These are phyloP conservation scores for Gynostemma pentaphyllum DNA, from an alignment of 306 rosid species.

Conservation along the genomic window DNA sequence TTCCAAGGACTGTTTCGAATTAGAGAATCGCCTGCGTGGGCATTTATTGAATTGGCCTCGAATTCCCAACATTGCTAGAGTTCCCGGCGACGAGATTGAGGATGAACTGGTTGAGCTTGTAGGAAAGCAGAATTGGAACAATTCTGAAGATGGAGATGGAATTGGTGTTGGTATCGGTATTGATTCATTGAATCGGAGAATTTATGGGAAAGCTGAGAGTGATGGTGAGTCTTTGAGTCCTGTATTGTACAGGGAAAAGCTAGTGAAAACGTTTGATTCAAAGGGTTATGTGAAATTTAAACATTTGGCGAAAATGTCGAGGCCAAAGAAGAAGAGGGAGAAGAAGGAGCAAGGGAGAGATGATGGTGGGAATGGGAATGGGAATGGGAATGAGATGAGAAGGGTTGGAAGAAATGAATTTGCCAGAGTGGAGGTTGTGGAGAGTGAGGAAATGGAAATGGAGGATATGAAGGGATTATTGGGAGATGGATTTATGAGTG, in stretches of 20 bases:
- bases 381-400: slow-evolving; percentile 15
- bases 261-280: slow-evolving; percentile 54
- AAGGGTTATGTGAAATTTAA: slow-evolving; percentile 64
- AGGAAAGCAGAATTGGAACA: not conserved
- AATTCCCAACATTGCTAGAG: slow-evolving; percentile 72
- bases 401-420: slow-evolving; percentile 24
- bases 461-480: slow-evolving; percentile 51
- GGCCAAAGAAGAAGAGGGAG: slow-evolving; percentile 52
- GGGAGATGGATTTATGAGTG: slow-evolving; percentile 43
- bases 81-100: slow-evolving; percentile 72
- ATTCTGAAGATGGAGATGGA: slow-evolving; percentile 9
- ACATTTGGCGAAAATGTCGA: slow-evolving; percentile 68
- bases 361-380: slow-evolving; percentile 20
- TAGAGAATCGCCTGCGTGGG: slow-evolving; percentile 74
- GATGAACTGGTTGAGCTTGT: slow-evolving; percentile 25
- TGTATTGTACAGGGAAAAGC: slow-evolving; percentile 60
- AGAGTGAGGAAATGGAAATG: slow-evolving; percentile 31
- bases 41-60: slow-evolving; percentile 98
- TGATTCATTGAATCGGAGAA: slow-evolving; percentile 41
- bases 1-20: slow-evolving; percentile 48
- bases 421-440: slow-evolving; percentile 59
- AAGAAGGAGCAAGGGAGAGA: slow-evolving; percentile 11
- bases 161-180: slow-evolving; percentile 14
- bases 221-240: slow-evolving; percentile 55
- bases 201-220: slow-evolving; percentile 46